Base-by-base conservation (phyloP, 176 grass and related monocot species). In the Thinopyrum elongatum region DNA sequence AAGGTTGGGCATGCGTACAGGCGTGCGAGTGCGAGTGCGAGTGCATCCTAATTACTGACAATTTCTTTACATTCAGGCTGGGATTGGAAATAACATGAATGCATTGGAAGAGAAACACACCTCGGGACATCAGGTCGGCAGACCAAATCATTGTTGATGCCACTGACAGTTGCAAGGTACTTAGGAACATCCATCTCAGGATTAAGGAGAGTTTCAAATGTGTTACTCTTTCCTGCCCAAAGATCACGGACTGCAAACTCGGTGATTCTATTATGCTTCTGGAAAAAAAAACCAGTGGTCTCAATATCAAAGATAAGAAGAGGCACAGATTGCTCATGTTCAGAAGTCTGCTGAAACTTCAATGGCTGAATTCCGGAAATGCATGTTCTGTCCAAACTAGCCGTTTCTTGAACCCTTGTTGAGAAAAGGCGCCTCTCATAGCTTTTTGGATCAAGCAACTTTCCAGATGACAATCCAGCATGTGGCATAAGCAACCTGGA, bases 191-290 rank as follows among this genome's bases (percentile, higher is more conserved):
- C 0, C 79, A 65, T 89, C 83, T 89, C 65, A 76, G 96, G 93
- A 95, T 95, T 95, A 58, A 95, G 47, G 30, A 95, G 93, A 57
- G 88, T 92, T 79, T 95, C 33, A 72, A 98, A 98, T 81, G 96
- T 91, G 84, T 90, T 95, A 84, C 94, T 82, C 80, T 78, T 93
- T 84, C 96, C 93, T 53, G 91, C 96, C 57, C 64, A 85, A 81
- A 95, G 90, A 83, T 98, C 93, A 26, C 84, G 83, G 35, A 90
- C 53, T 57, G 91, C 93, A 83, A 95, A 57, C 84, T 98, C 93
- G 73, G 88, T 42, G 60, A 98, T 98, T 82, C 91, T 90, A 75
- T 89, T 30, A 47, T 58, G 5, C 68, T 62, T 64, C 34, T 55
- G 38, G 41, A 82, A 22, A 59, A 82, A 22, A 59, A 49, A 92